Evolutionary conservation across 352 stramenopile species (phyloP).

Genomic region (Globisporangium perplexum): DNA sequence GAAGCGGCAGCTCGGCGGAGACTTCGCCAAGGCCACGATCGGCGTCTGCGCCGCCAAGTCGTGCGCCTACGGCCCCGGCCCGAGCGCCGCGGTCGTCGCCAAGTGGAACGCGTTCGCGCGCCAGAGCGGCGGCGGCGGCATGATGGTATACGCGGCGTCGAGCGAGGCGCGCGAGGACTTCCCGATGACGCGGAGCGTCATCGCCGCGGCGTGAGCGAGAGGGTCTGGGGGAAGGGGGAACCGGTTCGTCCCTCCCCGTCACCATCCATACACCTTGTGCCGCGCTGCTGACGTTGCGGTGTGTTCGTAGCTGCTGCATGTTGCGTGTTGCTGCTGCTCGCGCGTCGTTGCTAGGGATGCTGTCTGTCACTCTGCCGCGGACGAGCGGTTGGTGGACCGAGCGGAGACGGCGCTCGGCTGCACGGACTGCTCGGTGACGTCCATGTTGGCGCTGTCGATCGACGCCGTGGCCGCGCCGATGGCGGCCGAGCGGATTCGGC

Average conservation of each 20-base stretch:
- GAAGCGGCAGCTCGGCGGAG: conserved; percentile 29
- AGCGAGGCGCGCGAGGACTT: conserved; percentile 46
- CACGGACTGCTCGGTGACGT: conserved; percentile 10
- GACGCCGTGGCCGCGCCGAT: conserved; percentile 13
- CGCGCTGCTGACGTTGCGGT: too few species aligned
- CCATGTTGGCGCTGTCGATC: conserved; percentile 22
- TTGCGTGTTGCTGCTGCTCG: too few species aligned
- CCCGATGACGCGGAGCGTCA: conserved; percentile 40
- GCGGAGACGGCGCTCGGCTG: conserved; percentile 2
- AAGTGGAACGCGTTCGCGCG: conserved; percentile 43
- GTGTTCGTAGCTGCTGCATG: too few species aligned
- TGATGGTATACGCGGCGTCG: conserved; percentile 75
- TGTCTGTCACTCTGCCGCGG: not conserved
- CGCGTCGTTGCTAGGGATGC: too few species aligned
- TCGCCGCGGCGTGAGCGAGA: conserved; percentile 3
- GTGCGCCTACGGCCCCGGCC: conserved; percentile 62
- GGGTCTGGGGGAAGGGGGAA: too few species aligned
- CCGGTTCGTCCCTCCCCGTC: not conserved
- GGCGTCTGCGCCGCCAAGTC: conserved; percentile 42
- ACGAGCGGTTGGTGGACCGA: conserved; percentile 11
- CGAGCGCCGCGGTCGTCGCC: conserved; percentile 42
- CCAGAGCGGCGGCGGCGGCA: conserved; percentile 31
- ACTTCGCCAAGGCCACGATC: conserved; percentile 49
- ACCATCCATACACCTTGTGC: not conserved
- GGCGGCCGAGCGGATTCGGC: conserved; percentile 7